These are phyloP conservation scores for Trichoderma sp. DNA, from an alignment of 2,329 filamentous ascomycete genomes.

Conservation along the genomic window DNA sequence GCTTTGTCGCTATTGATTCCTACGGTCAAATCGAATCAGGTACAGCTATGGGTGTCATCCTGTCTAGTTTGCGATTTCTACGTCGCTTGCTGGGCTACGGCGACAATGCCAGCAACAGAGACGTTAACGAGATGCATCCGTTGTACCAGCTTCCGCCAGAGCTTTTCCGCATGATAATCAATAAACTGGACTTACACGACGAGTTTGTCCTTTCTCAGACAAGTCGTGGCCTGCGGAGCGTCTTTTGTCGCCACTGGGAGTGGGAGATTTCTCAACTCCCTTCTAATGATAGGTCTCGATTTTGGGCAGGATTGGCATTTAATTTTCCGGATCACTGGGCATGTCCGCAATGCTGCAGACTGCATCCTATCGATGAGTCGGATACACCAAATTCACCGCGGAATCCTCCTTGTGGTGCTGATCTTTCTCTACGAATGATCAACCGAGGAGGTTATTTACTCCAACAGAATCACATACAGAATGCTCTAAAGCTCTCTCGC, in stretches of 20 bases:
- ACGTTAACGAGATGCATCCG: background rate
- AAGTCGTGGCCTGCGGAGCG: background rate
- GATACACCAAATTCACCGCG: background rate
- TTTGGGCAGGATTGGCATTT: background rate
- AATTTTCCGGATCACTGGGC: background rate
- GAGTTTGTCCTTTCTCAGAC: background rate
- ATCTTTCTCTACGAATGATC: background rate
- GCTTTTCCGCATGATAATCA: background rate
- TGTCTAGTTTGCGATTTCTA: background rate
- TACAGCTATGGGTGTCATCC: background rate
- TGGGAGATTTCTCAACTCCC: background rate
- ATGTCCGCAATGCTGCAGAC: background rate
- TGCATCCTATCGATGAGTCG: background rate
- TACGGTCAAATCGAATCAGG: background rate
- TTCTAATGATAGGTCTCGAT: background rate
- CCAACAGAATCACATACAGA: background rate
- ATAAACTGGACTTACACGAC: background rate
- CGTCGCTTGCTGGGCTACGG: background rate
- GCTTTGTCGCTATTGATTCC: background rate
- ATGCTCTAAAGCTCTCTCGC: background rate
- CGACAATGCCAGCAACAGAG: background rate
- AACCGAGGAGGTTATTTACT: background rate
- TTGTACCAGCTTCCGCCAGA: background rate
- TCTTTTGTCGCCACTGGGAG: background rate
- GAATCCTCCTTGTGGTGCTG: background rate